Conservation (phyloP, 1,139 yeast species). For the Candida sojae region DNA sequence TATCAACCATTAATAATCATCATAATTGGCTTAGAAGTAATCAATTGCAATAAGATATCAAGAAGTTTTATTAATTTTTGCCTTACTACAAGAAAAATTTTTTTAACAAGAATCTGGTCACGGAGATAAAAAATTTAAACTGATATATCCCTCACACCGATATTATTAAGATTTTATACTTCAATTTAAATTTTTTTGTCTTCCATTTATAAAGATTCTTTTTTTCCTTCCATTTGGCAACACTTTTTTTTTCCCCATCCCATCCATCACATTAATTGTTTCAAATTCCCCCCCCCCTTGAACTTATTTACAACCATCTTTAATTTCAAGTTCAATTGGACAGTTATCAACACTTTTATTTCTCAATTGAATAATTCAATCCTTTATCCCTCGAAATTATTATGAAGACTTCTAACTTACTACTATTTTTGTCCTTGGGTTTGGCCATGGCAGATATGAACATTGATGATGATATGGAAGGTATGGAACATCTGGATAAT, state of each 20-base stretch:
- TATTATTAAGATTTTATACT: neutral
- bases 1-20: no score
- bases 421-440: slow-evolving; percentile 10
- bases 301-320: neutral
- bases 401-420: slow-evolving; percentile 10
- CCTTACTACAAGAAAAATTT: no score
- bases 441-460: slow-evolving; percentile 15
- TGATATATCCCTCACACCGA: neutral
- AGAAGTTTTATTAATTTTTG: no score
- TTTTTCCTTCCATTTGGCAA: neutral
- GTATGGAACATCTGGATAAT: neutral
- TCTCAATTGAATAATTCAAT: neutral
- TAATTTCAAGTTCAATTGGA: neutral
- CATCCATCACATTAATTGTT: neutral
- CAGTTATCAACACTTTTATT: neutral
- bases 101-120: neutral
- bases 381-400: neutral
- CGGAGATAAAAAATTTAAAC: neutral
- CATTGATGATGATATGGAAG: slow-evolving; percentile 6
- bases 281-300: neutral
- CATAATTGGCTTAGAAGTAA: no score
- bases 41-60: no score
- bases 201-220: no score
- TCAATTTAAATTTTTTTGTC: no score
- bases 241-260: neutral